Percentiles rank a stretch among this genome's conserved stretches.
These are phyloP conservation scores for Metarhizium sp. DNA, from an alignment of 2,329 filamentous ascomycete genomes.

Conservation along the genomic window DNA sequence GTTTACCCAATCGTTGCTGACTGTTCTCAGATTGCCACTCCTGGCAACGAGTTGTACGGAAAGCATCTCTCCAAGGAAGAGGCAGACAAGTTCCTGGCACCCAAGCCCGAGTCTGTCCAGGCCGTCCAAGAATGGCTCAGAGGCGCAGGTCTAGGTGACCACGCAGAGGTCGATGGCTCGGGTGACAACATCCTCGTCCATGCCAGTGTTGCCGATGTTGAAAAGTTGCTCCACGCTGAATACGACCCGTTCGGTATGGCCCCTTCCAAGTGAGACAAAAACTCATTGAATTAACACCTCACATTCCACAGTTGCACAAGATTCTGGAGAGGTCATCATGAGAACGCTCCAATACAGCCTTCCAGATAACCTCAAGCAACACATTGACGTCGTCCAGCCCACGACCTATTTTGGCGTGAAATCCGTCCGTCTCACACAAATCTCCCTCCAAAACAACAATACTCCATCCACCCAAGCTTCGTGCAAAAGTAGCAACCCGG, in stretches of 20 bases:
- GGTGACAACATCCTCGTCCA: slow-evolving; percentile 1
- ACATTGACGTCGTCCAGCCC: slow-evolving; percentile 7
- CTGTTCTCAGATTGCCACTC: slow-evolving; percentile 4
- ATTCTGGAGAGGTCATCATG: slow-evolving; percentile 1
- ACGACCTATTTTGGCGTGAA: slow-evolving; percentile 6
- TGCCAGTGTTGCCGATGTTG: slow-evolving; percentile 2
- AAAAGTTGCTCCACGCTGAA: slow-evolving; percentile 1
- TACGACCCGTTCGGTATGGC: slow-evolving; percentile 2
- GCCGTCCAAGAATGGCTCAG: slow-evolving; percentile 3
- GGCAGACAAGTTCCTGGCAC: slow-evolving; percentile 3
- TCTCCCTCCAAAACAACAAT: not conserved
- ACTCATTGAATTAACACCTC: not conserved
- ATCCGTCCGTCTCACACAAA: not conserved
- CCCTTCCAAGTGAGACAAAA: not conserved
- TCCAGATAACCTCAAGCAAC: slow-evolving; percentile 3
- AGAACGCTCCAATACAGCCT: slow-evolving; percentile 6
- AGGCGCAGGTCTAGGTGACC: not conserved
- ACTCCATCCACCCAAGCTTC: not conserved
- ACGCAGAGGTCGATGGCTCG: not conserved
- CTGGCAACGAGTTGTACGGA: slow-evolving; percentile 4
- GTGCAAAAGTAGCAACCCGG: not conserved
- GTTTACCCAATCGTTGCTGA: not conserved
- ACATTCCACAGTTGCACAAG: not conserved
- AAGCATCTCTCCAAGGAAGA: slow-evolving; percentile 5
- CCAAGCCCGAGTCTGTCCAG: slow-evolving; percentile 1